Evolutionary conservation across 306 rosid genomes (phyloP).

Genomic region (Betula pendula): DNA sequence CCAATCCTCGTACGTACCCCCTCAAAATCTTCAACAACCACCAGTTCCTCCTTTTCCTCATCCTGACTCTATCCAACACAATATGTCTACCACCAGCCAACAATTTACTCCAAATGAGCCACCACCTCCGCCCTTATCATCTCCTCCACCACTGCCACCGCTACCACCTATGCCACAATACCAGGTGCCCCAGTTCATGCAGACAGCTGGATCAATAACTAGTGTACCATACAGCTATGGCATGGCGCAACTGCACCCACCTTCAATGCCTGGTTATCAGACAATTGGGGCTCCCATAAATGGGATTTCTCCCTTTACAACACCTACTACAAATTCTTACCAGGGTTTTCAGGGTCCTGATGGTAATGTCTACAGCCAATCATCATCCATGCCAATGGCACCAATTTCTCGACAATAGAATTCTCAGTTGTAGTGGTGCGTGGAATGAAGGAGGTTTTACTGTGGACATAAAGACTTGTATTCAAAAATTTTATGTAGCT

Average conservation of each 20-base stretch:
- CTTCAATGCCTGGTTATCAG: constrained; percentile 52
- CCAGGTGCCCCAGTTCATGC: constrained; percentile 65
- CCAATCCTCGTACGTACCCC: constrained; percentile 49
- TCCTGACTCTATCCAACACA: constrained; percentile 56
- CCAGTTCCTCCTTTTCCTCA: constrained; percentile 53
- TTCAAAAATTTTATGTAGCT: neutral
- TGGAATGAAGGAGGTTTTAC: constrained; percentile 20
- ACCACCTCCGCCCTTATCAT: constrained; percentile 84
- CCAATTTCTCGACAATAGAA: constrained; percentile 82
- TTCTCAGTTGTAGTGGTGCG: constrained; percentile 23
- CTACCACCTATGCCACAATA: constrained; percentile 78
- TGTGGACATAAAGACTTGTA: neutral
- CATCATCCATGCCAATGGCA: constrained; percentile 78
- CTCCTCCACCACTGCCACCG: constrained; percentile 89
- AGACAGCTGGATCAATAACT: constrained; percentile 59
- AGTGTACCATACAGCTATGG: constrained; percentile 59
- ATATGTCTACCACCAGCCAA: constrained; percentile 48
- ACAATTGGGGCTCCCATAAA: constrained; percentile 47
- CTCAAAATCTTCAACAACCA: constrained; percentile 62
- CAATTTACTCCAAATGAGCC: constrained; percentile 61
- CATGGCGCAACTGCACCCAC: constrained; percentile 51
- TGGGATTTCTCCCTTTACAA: constrained; percentile 47
- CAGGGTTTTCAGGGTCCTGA: constrained; percentile 88
- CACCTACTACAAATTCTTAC: constrained; percentile 57
- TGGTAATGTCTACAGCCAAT: constrained; percentile 72